phyloP scores from a whole-genome alignment of 164 flowering plant genomes.

The Echeveria elegans region DNA sequence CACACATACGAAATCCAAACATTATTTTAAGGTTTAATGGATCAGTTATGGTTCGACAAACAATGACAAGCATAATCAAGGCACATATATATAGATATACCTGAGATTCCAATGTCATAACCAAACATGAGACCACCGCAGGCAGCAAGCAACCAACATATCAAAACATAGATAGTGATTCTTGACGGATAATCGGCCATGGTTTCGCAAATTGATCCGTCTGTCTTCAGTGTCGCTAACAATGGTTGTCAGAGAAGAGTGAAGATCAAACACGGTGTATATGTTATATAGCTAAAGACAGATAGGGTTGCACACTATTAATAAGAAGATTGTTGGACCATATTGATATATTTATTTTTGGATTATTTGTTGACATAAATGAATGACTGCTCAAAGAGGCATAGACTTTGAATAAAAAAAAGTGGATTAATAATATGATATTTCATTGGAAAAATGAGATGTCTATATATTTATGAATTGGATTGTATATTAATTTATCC shows the following conservation, averaged over 20 bases:
- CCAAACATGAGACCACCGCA: slow-evolving; percentile 11
- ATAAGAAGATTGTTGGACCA: neutral
- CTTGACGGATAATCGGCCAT: neutral
- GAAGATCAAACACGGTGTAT: neutral
- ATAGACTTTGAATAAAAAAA: no score
- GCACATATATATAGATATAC: neutral
- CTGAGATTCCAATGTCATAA: slow-evolving; percentile 11
- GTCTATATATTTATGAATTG: no score
- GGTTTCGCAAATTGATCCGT: neutral
- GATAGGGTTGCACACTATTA: neutral
- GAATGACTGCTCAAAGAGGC: no score
- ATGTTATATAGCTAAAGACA: neutral
- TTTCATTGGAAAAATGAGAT: no score
- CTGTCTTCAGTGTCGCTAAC: neutral
- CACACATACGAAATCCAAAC: no score
- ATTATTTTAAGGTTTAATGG: no score
- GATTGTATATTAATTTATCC: no score
- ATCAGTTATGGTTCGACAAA: neutral
- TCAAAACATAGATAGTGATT: neutral
- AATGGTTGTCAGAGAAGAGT: neutral
- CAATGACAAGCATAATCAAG: neutral
- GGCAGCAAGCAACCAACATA: slow-evolving; percentile 6
- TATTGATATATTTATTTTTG: neutral
- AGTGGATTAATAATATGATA: no score
- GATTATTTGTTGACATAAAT: neutral